phyloP scores from a whole-genome alignment of 805 yeast genomes.

The Ogataea pini region DNA sequence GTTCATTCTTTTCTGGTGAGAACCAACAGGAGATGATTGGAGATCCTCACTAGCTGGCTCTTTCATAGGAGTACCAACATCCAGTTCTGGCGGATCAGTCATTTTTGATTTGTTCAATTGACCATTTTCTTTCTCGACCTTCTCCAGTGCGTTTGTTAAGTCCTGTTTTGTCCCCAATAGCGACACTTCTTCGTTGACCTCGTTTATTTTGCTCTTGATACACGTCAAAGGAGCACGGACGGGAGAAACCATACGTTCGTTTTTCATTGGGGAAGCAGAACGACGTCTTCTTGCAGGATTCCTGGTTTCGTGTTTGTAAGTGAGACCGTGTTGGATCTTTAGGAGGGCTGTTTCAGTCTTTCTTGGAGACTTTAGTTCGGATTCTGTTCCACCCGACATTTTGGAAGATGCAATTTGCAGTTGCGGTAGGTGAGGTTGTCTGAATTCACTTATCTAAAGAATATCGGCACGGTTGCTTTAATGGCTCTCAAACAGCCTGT shows the following conservation, averaged over 20 bases:
- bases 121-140: slow-evolving; percentile 24
- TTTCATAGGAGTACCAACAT: slow-evolving; percentile 11
- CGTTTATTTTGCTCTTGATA: slow-evolving; percentile 21
- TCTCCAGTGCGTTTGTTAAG: slow-evolving; percentile 21
- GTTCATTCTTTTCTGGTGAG: slow-evolving; percentile 21
- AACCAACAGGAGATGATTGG: slow-evolving; percentile 28
- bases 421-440: too few relatives aligned
- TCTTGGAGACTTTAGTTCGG: slow-evolving; percentile 1
- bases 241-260: slow-evolving; percentile 16
- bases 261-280: slow-evolving; percentile 28
- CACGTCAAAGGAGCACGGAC: slow-evolving; percentile 29
- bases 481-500: not conserved
- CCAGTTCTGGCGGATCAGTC: not conserved
- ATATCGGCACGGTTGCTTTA: not conserved
- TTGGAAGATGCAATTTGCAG: not conserved
- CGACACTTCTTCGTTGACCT: slow-evolving; percentile 15
- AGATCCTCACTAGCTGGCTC: slow-evolving; percentile 17
- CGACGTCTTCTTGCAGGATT: slow-evolving; percentile 22
- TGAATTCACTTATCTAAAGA: too few relatives aligned
- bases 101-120: not conserved
- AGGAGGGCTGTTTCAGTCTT: slow-evolving; percentile 20
- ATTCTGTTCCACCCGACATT: slow-evolving; percentile 1
- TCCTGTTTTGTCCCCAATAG: slow-evolving; percentile 28
- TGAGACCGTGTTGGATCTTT: slow-evolving; percentile 49
- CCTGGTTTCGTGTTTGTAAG: slow-evolving; percentile 38